phyloP scores from a whole-genome alignment of 169 alveolate species.

The Babesia ovis region DNA sequence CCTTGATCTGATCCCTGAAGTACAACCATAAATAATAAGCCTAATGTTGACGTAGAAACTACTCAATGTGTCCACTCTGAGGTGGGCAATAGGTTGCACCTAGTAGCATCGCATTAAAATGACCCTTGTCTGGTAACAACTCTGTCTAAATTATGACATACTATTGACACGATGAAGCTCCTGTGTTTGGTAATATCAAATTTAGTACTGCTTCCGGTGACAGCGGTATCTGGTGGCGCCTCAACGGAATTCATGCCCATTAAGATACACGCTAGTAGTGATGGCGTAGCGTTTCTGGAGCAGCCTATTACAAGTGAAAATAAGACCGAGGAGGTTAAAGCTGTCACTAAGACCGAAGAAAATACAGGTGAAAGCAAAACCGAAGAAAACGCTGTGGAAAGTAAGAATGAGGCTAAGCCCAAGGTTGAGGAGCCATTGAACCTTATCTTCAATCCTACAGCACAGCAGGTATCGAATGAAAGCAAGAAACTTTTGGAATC shows the following conservation, averaged over 20 bases:
- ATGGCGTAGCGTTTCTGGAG: not conserved
- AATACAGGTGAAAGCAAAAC: not conserved
- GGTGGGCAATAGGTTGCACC: slow-evolving; percentile 18
- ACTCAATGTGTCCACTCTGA: too few relatives aligned
- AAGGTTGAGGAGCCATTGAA: slow-evolving; percentile 16
- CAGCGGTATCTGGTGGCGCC: not conserved
- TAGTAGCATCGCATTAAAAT: slow-evolving; percentile 3
- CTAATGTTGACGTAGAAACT: too few relatives aligned
- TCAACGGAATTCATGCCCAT: not conserved
- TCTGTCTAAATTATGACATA: not conserved
- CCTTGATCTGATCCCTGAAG: too few relatives aligned
- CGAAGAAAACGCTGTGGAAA: not conserved
- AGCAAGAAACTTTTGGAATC: slow-evolving; percentile 13
- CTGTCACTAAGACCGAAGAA: too few relatives aligned
- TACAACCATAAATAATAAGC: too few relatives aligned
- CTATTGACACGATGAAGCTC: not conserved
- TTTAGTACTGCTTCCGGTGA: slow-evolving; percentile 1
- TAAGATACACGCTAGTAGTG: not conserved
- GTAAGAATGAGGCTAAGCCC: not conserved
- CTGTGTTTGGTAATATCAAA: slow-evolving; percentile 2
- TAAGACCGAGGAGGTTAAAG: not conserved
- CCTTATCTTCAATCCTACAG: slow-evolving; percentile 39
- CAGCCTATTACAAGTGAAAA: not conserved
- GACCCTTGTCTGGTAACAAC: not conserved
- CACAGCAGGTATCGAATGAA: slow-evolving; percentile 38